Conservation (phyloP, 208 protist species). For the Trypanosoma cruzi region DNA sequence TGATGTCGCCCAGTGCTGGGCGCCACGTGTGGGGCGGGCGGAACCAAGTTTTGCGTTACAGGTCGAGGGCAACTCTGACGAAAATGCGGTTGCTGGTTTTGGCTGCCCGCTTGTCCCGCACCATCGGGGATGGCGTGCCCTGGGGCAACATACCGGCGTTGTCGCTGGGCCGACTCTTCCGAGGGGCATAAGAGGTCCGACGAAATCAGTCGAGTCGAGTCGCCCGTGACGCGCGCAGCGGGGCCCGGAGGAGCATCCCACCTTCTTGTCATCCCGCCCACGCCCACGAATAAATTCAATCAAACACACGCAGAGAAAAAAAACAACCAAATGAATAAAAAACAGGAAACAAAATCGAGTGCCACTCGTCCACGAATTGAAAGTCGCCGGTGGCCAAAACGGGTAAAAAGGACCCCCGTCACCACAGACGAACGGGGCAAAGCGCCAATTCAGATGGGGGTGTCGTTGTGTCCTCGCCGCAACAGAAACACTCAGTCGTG, state of each 20-base stretch:
- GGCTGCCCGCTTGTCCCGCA: neutral
- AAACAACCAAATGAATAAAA: too few relatives aligned
- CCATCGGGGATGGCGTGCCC: neutral
- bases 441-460: too few relatives aligned
- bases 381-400: too few relatives aligned
- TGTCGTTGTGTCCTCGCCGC: too few relatives aligned
- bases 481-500: too few relatives aligned
- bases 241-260: neutral
- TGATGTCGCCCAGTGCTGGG: neutral
- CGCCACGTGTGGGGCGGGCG: neutral
- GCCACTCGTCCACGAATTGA: too few relatives aligned
- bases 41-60: neutral
- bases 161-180: neutral
- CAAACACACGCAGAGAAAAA: too few relatives aligned
- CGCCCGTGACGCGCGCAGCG: neutral
- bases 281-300: neutral
- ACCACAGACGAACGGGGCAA: too few relatives aligned
- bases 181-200: neutral
- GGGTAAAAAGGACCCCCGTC: too few relatives aligned
- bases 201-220: constrained; percentile 1
- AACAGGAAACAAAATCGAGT: too few relatives aligned
- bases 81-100: neutral
- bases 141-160: constrained; percentile 21
- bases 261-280: neutral
- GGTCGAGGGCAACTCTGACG: neutral